Evolutionary conservation across 148 eudicot genomes (phyloP), one percentile per base, ranked within the genome.

Genomic region (Beta vulgaris): DNA sequence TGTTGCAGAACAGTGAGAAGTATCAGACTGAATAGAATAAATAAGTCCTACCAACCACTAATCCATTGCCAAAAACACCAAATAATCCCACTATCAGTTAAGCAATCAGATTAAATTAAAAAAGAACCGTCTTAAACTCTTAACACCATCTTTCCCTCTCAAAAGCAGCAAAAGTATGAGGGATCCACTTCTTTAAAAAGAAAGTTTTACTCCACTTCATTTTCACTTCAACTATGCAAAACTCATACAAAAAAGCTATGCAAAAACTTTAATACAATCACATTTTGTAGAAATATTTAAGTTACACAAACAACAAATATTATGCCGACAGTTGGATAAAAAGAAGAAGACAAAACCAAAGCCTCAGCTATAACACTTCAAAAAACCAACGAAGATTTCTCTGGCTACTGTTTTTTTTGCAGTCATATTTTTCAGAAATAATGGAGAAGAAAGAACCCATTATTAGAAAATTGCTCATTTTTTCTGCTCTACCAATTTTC

Each of bases 361-460:
- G 61, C 46, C 77, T 48, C 37, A 63, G 61, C 77, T 68, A 39
- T 43, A 25, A 67, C 71, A 26, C 71, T 40, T 42, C 53, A 25
- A 40, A 67, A 67, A 13, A 11, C 3, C 16, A 40, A 59, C 0
- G 29, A 54, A 36, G 8, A 60, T 64, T 64, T 64, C 3, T n/a
- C 68, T 36, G 68, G 39, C 29, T 31, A 63, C 31, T 19, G 28
- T 74, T 68, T 28, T 25, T 35, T 19, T 37, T 31, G 60, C 32
- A 49, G 49, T 64, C 53, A 35, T 36, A 6, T 39, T 37, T n/a
- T 32, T 65, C 60, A 65, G 23, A 66, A 31, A 54, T 15, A 7
- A 72, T 81, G 83, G 77, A 81, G 77, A 81, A 81, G 69, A 81
- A 76, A 51, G 83, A 81, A 23, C 77, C 76, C 71, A 58, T 76